These are phyloP conservation scores for Podospora bellae-mahoneyi DNA, from an alignment of 495 filamentous ascomycete genomes.

Conservation along the genomic window DNA sequence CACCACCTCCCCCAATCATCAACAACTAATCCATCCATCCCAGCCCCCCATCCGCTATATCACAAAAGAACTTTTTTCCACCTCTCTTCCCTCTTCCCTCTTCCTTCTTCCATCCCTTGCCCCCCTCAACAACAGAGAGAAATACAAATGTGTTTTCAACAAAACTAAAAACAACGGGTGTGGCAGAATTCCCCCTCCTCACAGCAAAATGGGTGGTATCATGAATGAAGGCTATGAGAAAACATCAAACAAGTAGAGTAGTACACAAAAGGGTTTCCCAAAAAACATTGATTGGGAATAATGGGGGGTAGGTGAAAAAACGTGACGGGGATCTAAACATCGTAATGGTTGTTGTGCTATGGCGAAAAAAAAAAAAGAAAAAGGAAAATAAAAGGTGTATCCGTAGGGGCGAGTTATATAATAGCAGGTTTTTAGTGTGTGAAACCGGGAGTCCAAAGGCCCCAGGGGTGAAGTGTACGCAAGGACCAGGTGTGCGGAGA, in stretches of 20 bases:
- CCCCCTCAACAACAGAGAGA: constrained; percentile 5
- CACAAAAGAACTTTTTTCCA: neutral
- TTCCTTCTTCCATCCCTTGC: neutral
- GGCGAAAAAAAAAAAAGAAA: constrained; percentile 1
- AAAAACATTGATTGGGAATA: neutral
- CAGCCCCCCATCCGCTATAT: neutral
- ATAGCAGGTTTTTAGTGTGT: constrained; percentile 3
- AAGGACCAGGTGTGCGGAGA: constrained; percentile 3
- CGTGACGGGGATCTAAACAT: constrained; percentile 3
- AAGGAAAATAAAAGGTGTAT: constrained; percentile 5
- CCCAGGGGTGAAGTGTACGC: neutral
- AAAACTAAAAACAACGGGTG: neutral
- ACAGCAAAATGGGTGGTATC: constrained; percentile 11
- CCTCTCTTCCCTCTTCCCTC: neutral
- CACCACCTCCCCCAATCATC: neutral
- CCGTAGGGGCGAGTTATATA: neutral
- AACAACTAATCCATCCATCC: neutral
- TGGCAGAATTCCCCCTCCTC: neutral
- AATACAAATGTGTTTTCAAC: neutral
- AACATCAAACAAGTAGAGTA: neutral
- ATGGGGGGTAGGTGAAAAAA: neutral
- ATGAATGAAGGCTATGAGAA: constrained; percentile 10
- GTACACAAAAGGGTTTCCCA: constrained; percentile 15
- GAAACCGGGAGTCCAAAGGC: neutral
- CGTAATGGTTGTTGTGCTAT: neutral